Evolutionary conservation across 306 rosid species (phyloP).

Genomic region (Dryas alaskensis): DNA sequence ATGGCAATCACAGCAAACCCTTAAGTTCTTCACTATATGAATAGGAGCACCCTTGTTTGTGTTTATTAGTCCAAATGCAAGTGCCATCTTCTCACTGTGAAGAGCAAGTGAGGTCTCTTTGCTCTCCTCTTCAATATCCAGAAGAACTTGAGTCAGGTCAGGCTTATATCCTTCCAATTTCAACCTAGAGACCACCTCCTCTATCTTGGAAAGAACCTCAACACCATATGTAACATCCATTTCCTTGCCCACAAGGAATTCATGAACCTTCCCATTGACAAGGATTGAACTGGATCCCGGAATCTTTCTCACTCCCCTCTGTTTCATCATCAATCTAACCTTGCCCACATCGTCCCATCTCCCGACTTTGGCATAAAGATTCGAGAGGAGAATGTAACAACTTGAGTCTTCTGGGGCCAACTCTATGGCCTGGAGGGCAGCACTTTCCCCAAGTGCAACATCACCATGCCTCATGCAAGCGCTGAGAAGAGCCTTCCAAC

Average conservation of each 20-base stretch:
- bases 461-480: conserved; percentile 45
- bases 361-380: conserved; percentile 37
- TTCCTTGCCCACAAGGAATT: conserved; percentile 42
- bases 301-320: conserved; percentile 40
- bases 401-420: conserved; percentile 53
- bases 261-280: conserved; percentile 41
- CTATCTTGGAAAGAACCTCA: conserved; percentile 32
- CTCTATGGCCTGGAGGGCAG: conserved; percentile 41
- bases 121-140: conserved; percentile 43
- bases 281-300: conserved; percentile 54
- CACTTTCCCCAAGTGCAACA: conserved; percentile 28
- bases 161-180: conserved; percentile 54
- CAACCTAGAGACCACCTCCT: conserved; percentile 39
- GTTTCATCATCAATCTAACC: conserved; percentile 42
- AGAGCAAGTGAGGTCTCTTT: conserved; percentile 38
- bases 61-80: conserved; percentile 47
- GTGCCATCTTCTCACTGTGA: conserved; percentile 61
- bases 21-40: conserved; percentile 59
- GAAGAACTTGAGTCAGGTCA: conserved; percentile 44
- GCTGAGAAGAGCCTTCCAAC: conserved; percentile 51
- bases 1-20: conserved; percentile 61
- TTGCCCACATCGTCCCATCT: conserved; percentile 49
- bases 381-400: conserved; percentile 55
- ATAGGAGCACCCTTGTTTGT: conserved; percentile 33
- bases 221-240: conserved; percentile 24